Conservation (phyloP, 495 filamentous ascomycete species). For the Aspergillus incahuasiensis region DNA sequence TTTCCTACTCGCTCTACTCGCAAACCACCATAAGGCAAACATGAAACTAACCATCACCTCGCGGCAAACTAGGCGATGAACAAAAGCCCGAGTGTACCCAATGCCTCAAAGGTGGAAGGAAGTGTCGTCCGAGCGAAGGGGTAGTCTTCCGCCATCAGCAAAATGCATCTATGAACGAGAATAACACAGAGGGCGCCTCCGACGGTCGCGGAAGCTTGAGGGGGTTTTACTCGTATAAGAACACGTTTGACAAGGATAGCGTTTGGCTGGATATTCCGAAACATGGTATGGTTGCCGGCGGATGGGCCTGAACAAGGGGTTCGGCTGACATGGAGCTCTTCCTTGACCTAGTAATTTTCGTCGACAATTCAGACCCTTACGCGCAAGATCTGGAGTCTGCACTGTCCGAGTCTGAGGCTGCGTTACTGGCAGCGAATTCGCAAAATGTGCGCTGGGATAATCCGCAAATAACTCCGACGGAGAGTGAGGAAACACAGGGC, state of each 20-base stretch:
- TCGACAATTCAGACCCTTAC: slow-evolving; percentile 60
- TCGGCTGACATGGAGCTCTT: slow-evolving; percentile 11
- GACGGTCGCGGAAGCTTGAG: slow-evolving; percentile 46
- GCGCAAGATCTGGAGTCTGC: slow-evolving; percentile 47
- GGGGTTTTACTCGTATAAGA: slow-evolving; percentile 66
- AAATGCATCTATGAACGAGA: slow-evolving; percentile 65
- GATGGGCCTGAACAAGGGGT: neutral
- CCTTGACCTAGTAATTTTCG: slow-evolving; percentile 51
- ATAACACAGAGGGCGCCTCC: slow-evolving; percentile 28
- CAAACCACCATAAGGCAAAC: neutral
- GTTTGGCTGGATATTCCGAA: slow-evolving; percentile 63
- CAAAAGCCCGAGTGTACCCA: slow-evolving; percentile 54
- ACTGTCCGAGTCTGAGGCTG: slow-evolving; percentile 29
- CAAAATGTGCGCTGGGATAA: slow-evolving; percentile 30
- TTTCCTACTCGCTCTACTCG: neutral
- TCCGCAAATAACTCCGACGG: slow-evolving; percentile 13
- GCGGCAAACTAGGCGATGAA: slow-evolving; percentile 40
- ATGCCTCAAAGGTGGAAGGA: slow-evolving; percentile 55
- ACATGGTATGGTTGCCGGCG: slow-evolving; percentile 31
- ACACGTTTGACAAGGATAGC: slow-evolving; percentile 59
- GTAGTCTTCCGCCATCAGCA: slow-evolving; percentile 68
- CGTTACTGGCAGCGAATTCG: slow-evolving; percentile 29
- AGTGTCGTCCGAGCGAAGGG: slow-evolving; percentile 59
- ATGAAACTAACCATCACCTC: neutral
- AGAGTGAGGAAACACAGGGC: slow-evolving; percentile 41